Base-by-base conservation (phyloP, 2,329 filamentous ascomycete species). In the Sporothrix schenckii region DNA sequence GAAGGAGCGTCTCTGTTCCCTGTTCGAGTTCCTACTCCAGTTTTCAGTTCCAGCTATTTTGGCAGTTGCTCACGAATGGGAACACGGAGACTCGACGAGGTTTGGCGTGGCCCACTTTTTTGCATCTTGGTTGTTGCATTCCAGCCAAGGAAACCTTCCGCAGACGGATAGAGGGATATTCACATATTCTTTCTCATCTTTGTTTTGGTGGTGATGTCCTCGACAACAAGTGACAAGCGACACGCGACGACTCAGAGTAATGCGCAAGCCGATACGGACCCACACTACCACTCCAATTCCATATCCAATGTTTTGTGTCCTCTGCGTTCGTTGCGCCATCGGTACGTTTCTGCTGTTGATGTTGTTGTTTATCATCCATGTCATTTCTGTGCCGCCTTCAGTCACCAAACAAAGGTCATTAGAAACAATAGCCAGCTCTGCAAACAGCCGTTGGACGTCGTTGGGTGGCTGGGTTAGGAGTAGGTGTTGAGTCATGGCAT, bases 1-100 rank as follows among this genome's bases (percentile, higher is more conserved):
- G 63, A 66, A 66, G 63, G 63, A 66, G 49, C 47, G n/a, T 4
- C 49, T 52, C 63, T 39, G 47, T 66, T 66, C 63, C 61, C 63
- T 66, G 63, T 52, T 66, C 27, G 27, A 52, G 63, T 21, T 52
- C 19, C 47, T 50, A 2, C 61, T 52, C 61, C 34, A 2, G 41
- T 61, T 61, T 44, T 34, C 41, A 16, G 14, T 53, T 52, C 63
- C 47, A 66, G 56, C 56, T 61, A 44, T 60, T 9, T 44, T 44
- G 13, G 6, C 34, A 21, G 56, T 9, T 24, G 56, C 39, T 44
- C 56, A n/a, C 56, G 56, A 61, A 47, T 27, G 47, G 39, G 39
- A 44, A 27, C 11, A 27, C 58, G 16, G 39, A 24, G 41, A 47
- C 34, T 61, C 56, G 56, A 13, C 34, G 10, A 44, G n/a, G 16